These are phyloP conservation scores for Talaromyces nanjingensis DNA, from an alignment of 495 filamentous ascomycete genomes.

Conservation along the genomic window DNA sequence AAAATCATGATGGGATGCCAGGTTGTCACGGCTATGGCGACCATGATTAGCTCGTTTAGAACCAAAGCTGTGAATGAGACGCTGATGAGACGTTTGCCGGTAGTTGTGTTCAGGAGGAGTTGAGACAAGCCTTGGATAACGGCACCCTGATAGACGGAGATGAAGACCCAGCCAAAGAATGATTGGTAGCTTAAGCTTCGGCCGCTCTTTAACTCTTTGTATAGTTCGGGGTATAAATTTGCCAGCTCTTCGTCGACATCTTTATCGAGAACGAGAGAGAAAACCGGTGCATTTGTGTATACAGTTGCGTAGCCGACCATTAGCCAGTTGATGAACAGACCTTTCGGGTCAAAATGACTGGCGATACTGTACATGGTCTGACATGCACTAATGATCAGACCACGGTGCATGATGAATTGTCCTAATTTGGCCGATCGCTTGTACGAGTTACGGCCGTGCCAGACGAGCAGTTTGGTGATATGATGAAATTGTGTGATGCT, in stretches of 20 bases:
- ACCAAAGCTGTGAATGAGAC: slow-evolving; percentile 90
- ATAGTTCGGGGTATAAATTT: slow-evolving; percentile 93
- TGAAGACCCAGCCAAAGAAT: slow-evolving; percentile 95
- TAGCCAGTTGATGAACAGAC: slow-evolving; percentile 94
- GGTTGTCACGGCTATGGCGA: slow-evolving; percentile 89
- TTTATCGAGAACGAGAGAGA: slow-evolving; percentile 91
- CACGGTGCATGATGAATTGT: slow-evolving; percentile 97
- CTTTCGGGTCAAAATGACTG: slow-evolving; percentile 82
- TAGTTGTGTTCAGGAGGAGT: slow-evolving; percentile 67
- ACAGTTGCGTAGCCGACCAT: slow-evolving; percentile 95
- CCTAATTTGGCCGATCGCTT: slow-evolving; percentile 92
- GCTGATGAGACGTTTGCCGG: slow-evolving; percentile 68
- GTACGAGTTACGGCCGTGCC: slow-evolving; percentile 96
- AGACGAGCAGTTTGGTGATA: slow-evolving; percentile 93
- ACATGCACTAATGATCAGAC: slow-evolving; percentile 87
- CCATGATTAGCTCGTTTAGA: slow-evolving; percentile 94
- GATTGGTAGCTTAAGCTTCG: slow-evolving; percentile 81
- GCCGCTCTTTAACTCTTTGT: slow-evolving; percentile 87
- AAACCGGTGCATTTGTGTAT: slow-evolving; percentile 91
- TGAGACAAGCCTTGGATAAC: slow-evolving; percentile 92
- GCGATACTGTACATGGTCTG: slow-evolving; percentile 98
- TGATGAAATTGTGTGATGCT: slow-evolving; percentile 92
- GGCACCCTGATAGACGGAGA: slow-evolving; percentile 90
- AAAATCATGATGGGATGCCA: slow-evolving; percentile 95
- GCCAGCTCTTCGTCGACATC: slow-evolving; percentile 91